Base-by-base conservation (phyloP, 2,329 filamentous ascomycete genomes). In the Chaetomium sp. region DNA sequence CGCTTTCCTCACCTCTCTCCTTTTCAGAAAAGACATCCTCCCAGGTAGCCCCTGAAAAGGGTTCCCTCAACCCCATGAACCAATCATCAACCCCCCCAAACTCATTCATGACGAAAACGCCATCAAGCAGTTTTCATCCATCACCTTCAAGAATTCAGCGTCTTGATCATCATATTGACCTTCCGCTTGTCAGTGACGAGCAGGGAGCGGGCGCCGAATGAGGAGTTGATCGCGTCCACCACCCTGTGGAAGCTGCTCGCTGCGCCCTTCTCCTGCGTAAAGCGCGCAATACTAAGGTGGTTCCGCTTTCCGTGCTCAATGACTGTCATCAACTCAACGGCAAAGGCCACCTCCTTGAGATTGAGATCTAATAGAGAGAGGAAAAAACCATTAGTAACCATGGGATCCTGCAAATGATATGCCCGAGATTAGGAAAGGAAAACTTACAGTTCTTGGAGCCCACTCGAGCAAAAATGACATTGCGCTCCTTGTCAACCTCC, bases 201-300 rank as follows among this genome's bases (percentile, higher is more conserved):
- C 63, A 91, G 74, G 33, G 78, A 77, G 34, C 85, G 82, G 57
- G 76, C 76, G 60, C 77, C 78, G 68, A 95, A 84, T 12, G 89
- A 80, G 19, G 80, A 76, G 61, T 86, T 80, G 64, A 96, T 77
- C 3, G 87, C 87, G 57, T 91, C 87, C 33, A 95, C 81, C 8
- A 96, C 88, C 66, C 84, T 85, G 68, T 89, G 81, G 73, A 97
- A 95, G 63, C 88, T 94, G 65, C 87, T 94, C 40, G 89, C 91
- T 1, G 92, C 91, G n/a, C 92, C 94, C 56, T 86, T 86, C 67
- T 94, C 90, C 67, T 96, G 91, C 1, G 88, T 92, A 69, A 96
- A 89, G 38, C 89, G 86, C 35, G 89, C 84, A 61, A 96, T 84
- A 69, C 87, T 88, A 53, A 96, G 79, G 47, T 86, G 86, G 46